These are phyloP conservation scores for Coemansia sp. DNA, from an alignment of 192 early-diverging fungal genomes.

Conservation along the genomic window DNA sequence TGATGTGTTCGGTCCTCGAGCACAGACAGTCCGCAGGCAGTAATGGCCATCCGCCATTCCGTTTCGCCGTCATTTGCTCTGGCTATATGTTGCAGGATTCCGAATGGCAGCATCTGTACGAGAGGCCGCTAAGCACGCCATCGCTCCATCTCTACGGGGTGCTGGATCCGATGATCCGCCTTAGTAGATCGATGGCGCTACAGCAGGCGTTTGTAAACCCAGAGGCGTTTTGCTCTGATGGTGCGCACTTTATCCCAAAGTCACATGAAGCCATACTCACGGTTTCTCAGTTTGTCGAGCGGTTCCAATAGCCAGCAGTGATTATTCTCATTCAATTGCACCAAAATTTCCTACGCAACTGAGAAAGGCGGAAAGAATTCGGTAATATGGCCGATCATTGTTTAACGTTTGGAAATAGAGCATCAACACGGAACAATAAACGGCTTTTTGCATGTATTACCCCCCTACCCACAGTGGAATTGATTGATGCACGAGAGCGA, in stretches of 20 bases:
- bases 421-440: too few species aligned
- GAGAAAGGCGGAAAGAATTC: too few species aligned
- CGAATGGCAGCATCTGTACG: constrained; percentile 36
- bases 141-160: constrained; percentile 51
- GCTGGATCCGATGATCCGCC: constrained; percentile 41
- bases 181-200: constrained; percentile 40
- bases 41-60: constrained; percentile 24
- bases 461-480: too few species aligned
- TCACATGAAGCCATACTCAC: constrained; percentile 22
- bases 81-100: constrained; percentile 46
- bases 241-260: constrained; percentile 52
- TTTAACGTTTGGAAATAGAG: too few species aligned
- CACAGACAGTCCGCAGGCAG: constrained; percentile 5
- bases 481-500: too few species aligned
- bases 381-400: too few species aligned
- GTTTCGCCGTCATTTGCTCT: constrained; percentile 44
- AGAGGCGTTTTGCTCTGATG: constrained; percentile 25
- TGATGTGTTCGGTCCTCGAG: constrained; percentile 41
- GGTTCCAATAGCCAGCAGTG: constrained; percentile 1
- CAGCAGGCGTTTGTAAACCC: constrained; percentile 23
- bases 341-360: too few species aligned
- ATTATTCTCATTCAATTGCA: too few species aligned
- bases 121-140: constrained; percentile 28
- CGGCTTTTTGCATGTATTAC: too few species aligned
- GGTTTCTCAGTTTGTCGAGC: constrained; percentile 30